Evolutionary conservation across 1,139 yeast species (phyloP), one percentile per base, ranked within the genome.

Genomic region (Blastobotrys niveus): DNA sequence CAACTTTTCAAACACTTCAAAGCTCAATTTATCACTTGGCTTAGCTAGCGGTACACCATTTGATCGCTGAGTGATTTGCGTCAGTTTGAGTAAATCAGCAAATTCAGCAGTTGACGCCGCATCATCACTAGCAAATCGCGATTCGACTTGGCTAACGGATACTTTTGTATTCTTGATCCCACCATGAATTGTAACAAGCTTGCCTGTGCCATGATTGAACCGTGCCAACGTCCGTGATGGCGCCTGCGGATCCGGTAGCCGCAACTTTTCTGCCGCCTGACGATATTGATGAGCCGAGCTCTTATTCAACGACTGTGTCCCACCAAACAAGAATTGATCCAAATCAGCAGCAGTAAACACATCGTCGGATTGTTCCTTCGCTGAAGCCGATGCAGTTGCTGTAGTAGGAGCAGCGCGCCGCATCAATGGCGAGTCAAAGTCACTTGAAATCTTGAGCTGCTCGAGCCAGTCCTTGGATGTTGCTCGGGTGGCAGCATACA

Each of bases 241-340:
- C 7, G 45, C 25, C 30, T 46, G 47, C 34, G 54, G 40, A 4
- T 48, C 52, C 5, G 61, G 59, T 27, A 59, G 50, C 12, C 59
- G 45, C 21, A 57, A 50, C 36, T 52, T 43, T 30, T 46, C 46
- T 2, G 57, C 55, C 9, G 61, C 61, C 19, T 51, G 43, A 10
- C 40, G 41, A 29, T 58, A 58, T 26, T 48, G 53, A 5, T 50
- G 52, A 27, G 50, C 43, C n/a, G 48, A 45, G 15, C 52, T 50
- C 7, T 45, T 34, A 27, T 53, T 47, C 20, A 59, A 47, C 12
- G 57, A 39, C 4, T 46, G 33, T 3, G 49, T 68, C 2, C 75
- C 77, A 2, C 77, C 72, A 59, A 81, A 83, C 27, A 85, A 62
- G 12, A 76, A 52, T 12, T 72, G 70, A 57, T 80, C 82, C 31